phyloP scores from a whole-genome alignment of 768 basidiomycete species.

The Mycena belliarum region DNA sequence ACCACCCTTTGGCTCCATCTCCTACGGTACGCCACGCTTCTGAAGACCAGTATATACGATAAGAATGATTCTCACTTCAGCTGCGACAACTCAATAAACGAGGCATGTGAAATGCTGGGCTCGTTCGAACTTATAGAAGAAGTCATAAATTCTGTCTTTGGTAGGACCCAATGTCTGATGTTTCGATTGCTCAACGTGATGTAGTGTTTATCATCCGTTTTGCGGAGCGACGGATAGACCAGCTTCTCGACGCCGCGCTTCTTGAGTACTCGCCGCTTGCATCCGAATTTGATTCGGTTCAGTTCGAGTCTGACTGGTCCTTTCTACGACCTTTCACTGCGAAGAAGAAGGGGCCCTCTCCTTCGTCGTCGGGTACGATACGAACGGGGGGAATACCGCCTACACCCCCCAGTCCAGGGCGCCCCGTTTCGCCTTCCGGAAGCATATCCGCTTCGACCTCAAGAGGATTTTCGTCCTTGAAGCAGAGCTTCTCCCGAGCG shows the following conservation, averaged over 20 bases:
- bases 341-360: slow-evolving; percentile 57
- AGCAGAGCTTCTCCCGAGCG: slow-evolving; percentile 60
- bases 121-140: slow-evolving; percentile 88
- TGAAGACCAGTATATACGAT: not conserved
- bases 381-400: slow-evolving; percentile 37
- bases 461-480: slow-evolving; percentile 64
- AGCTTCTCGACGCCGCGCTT: slow-evolving; percentile 77
- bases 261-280: slow-evolving; percentile 82
- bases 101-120: slow-evolving; percentile 80
- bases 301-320: slow-evolving; percentile 97
- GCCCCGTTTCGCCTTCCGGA: slow-evolving; percentile 56
- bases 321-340: slow-evolving; percentile 73
- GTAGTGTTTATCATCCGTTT: slow-evolving; percentile 94
- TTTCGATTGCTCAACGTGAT: slow-evolving; percentile 12
- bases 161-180: slow-evolving; percentile 40
- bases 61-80: not conserved
- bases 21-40: slow-evolving; percentile 47
- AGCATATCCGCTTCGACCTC: slow-evolving; percentile 48
- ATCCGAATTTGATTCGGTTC: slow-evolving; percentile 75
- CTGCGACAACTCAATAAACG: slow-evolving; percentile 76
- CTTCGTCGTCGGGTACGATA: slow-evolving; percentile 32
- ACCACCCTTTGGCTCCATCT: slow-evolving; percentile 88
- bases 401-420: slow-evolving; percentile 51
- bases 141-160: slow-evolving; percentile 92
- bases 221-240: slow-evolving; percentile 86